Evolutionary conservation across 1,139 yeast genomes (phyloP).

Genomic region (Meyerozyma guilliermondii): DNA sequence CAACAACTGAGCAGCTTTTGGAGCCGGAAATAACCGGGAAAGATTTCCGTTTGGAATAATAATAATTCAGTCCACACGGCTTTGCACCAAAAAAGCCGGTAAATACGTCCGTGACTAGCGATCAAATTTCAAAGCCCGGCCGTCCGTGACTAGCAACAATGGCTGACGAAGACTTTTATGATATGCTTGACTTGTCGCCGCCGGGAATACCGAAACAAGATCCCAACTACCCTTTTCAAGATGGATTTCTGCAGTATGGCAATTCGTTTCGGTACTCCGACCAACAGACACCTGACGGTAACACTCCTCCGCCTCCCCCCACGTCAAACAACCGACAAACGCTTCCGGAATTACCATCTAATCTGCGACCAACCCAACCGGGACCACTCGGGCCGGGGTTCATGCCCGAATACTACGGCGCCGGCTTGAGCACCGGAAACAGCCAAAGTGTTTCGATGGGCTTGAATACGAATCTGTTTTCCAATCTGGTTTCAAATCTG

Average conservation of each 20-base stretch:
- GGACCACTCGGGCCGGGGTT: neutral
- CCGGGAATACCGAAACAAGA: neutral
- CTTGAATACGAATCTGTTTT: too few relatives aligned
- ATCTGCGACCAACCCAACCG: neutral
- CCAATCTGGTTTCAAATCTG: neutral
- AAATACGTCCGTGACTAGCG: neutral
- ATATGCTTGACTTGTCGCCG: slow-evolving; percentile 4
- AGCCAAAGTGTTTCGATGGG: too few relatives aligned
- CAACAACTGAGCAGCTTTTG: too few relatives aligned
- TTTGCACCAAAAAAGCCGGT: neutral
- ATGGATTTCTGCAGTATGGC: neutral
- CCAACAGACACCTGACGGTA: neutral
- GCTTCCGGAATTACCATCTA: neutral
- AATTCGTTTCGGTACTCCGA: neutral
- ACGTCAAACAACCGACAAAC: neutral
- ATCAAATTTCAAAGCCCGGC: neutral
- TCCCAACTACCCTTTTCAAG: neutral
- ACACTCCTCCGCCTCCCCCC: neutral
- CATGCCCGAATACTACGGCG: neutral
- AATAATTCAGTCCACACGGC: neutral
- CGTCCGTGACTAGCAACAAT: neutral
- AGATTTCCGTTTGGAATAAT: too few relatives aligned
- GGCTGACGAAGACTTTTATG: slow-evolving; percentile 4
- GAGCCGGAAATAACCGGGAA: too few relatives aligned
- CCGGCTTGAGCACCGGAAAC: neutral